Evolutionary conservation across 2,329 filamentous ascomycete species (phyloP).

Genomic region (Colletotrichum abscissum): DNA sequence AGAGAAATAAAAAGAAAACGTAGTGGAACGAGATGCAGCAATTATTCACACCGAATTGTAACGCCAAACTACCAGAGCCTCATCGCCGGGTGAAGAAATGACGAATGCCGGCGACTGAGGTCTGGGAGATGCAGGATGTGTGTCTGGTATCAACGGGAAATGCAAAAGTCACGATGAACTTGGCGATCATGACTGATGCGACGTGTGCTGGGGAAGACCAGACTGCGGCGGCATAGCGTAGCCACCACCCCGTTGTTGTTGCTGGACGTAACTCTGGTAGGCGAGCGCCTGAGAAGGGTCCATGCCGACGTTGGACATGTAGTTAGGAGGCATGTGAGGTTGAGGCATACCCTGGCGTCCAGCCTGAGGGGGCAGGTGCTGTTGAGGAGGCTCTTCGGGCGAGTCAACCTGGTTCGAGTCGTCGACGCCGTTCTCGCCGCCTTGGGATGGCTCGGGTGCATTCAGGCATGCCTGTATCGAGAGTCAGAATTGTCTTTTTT

Average conservation of each 20-base stretch:
- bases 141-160: constrained; percentile 68
- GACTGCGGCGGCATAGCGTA: constrained; percentile 83
- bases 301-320: constrained; percentile 73
- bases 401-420: constrained; percentile 84
- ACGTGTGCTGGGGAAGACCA: constrained; percentile 84
- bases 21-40: constrained; percentile 28
- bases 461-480: constrained; percentile 88
- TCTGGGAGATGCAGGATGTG: constrained; percentile 65
- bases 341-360: constrained; percentile 73
- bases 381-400: constrained; percentile 86
- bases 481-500: neutral
- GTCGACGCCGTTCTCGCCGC: constrained; percentile 84
- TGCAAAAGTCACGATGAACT: constrained; percentile 37
- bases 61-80: constrained; percentile 56
- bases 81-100: constrained; percentile 20
- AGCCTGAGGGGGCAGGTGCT: constrained; percentile 77
- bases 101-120: constrained; percentile 17
- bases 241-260: constrained; percentile 75
- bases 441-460: constrained; percentile 87
- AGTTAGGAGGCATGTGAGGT: constrained; percentile 72
- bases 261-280: constrained; percentile 85
- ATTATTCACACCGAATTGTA: constrained; percentile 28
- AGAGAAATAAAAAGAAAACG: constrained; percentile 34
- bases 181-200: constrained; percentile 76
- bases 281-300: constrained; percentile 83